Evolutionary conservation across 345 rosid species (phyloP).

Genomic region (Eucalyptus microcorys): DNA sequence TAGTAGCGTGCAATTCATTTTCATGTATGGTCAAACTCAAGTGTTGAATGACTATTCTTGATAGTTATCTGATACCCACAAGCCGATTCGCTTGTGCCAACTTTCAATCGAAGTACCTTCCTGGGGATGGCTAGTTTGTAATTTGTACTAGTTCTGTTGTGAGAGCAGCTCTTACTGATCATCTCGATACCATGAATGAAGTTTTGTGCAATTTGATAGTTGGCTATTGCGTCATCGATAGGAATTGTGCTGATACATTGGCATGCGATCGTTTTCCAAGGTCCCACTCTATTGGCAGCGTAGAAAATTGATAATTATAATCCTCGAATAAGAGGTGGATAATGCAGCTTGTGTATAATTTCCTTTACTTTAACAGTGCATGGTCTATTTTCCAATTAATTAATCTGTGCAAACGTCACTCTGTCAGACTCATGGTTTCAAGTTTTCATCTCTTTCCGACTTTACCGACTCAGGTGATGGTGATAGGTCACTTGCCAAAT

Average conservation of each 20-base stretch:
- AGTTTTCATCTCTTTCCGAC: neutral
- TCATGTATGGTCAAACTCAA: neutral
- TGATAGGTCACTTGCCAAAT: neutral
- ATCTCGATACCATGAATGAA: neutral
- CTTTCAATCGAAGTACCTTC: neutral
- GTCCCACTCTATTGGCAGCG: neutral
- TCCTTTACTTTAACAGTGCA: neutral
- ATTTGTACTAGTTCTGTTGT: neutral
- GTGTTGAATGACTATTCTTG: neutral
- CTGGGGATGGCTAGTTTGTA: neutral
- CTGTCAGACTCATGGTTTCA: neutral
- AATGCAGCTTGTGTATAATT: neutral
- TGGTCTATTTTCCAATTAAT: neutral
- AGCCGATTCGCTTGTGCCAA: neutral
- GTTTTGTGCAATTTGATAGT: neutral
- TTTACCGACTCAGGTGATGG: neutral
- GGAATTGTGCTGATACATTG: neutral
- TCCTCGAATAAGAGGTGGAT: neutral
- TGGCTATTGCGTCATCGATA: neutral
- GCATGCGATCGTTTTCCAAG: neutral
- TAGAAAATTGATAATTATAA: neutral
- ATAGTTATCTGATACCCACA: neutral
- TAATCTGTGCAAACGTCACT: neutral
- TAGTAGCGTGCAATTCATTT: neutral
- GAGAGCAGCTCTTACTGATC: neutral